Base-by-base conservation (phyloP, 2,329 filamentous ascomycete genomes). In the Sporothrix brunneoviolacea region DNA sequence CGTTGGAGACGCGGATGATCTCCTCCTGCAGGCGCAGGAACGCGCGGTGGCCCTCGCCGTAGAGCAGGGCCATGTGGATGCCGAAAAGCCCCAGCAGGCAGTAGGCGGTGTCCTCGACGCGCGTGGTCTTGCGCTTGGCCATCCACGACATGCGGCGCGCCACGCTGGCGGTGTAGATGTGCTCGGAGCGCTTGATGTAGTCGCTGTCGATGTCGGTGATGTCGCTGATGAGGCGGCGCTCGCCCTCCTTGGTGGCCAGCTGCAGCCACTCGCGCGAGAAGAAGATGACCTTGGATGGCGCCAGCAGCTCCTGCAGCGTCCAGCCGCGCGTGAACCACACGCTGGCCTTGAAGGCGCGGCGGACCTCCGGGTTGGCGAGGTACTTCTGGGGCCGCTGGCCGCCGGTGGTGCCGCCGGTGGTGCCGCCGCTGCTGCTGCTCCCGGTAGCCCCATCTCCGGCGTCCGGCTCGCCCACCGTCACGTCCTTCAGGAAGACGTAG, bases 401-500 rank as follows among this genome's bases (percentile, higher is more conserved):
- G 24, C 21, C 2, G 21, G 27, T 37, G 15, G 21, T 18, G 3
- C 10, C 15, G 30, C 30, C 30, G 12, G 7, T 15, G 30, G 4
- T 33, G 9, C 9, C 30, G 24, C 24, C 24, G 24, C 24, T 10
- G 24, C 10, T 6, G 30, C 30, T 15, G 30, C 4, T 12, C 30
- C 9, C 15, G 35, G 5, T 37, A 10, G 24, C 24, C 24, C 24
- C 24, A 10, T 28, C 24, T 5, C 30, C 9, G 32, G 8, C 32
- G 15, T 35, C 28, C 7, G 28, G 8, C 24, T 46, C 28, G 4
- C 35, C 22, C 10, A 47, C 39, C 8, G 27, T 12, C 4, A 65
- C 61, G 49, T 64, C 62, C 3, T 53, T 50, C 10, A 68, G 56
- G 43, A 59, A 68, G 15, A 60, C 65, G 51, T 67, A 68, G 51